A percentile compares a stretch with the other conserved stretches of the same genome.
phyloP scores from a whole-genome alignment of 1,284 basidiomycete genomes.

The Boletellus deceptivus region DNA sequence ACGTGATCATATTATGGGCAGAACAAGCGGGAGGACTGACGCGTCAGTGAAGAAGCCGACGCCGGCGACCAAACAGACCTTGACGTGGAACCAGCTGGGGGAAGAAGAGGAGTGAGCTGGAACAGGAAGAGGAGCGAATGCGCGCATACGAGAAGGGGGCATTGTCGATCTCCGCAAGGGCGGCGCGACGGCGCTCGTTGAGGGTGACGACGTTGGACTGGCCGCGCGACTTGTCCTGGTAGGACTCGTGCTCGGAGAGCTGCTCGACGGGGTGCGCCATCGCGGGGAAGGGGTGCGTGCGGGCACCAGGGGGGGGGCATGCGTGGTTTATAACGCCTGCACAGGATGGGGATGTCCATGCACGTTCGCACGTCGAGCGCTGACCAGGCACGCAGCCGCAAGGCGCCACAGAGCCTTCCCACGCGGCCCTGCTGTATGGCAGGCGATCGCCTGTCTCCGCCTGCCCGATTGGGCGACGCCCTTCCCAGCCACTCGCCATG shows the following conservation, averaged over 20 bases:
- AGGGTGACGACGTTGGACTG: conserved; percentile 12
- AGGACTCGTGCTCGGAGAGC: conserved; percentile 31
- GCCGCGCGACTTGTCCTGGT: conserved; percentile 22
- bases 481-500: conserved; percentile 26
- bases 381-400: too few species aligned
- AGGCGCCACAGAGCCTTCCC: too few species aligned
- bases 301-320: neutral
- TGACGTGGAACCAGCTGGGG: conserved; percentile 63
- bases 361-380: conserved; percentile 20
- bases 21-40: conserved; percentile 38
- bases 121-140: neutral
- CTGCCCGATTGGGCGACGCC: conserved; percentile 1
- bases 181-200: conserved; percentile 61
- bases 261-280: conserved; percentile 24
- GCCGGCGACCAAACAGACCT: conserved; percentile 71
- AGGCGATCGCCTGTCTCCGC: too few species aligned
- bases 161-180: conserved; percentile 74
- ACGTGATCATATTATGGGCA: neutral
- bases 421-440: too few species aligned
- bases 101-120: neutral
- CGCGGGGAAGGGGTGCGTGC: neutral
- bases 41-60: conserved; percentile 85
- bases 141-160: conserved; percentile 63
- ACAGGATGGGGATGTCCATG: neutral
- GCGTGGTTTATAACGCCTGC: too few species aligned